Conservation (phyloP, 352 stramenopile genomes). For the Phytophthora constricta region DNA sequence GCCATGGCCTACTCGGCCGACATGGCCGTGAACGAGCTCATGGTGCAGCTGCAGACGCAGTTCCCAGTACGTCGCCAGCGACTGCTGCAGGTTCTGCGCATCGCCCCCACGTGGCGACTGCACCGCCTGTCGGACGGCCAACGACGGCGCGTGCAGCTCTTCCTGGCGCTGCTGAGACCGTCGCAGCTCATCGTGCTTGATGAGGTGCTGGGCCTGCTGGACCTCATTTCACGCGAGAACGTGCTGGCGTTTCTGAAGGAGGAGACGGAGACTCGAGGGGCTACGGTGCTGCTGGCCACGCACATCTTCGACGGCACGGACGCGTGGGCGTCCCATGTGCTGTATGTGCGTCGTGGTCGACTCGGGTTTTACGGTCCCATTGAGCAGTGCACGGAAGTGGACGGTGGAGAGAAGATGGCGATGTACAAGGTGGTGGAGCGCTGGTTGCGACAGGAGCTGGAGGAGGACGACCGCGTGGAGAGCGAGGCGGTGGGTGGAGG, state of each 20-base stretch:
- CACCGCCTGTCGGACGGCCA: conserved; percentile 85
- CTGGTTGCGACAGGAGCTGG: conserved; percentile 94
- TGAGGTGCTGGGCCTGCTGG: conserved; percentile 97
- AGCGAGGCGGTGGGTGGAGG: conserved; percentile 49
- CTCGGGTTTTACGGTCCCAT: conserved; percentile 67
- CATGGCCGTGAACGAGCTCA: conserved; percentile 97
- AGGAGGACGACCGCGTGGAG: conserved; percentile 76
- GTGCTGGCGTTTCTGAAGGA: conserved; percentile 93
- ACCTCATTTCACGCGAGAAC: conserved; percentile 96
- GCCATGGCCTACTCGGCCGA: conserved; percentile 92
- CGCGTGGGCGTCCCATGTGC: conserved; percentile 94
- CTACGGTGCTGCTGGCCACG: conserved; percentile 83
- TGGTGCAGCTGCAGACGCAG: conserved; percentile 94
- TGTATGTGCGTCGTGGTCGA: conserved; percentile 87
- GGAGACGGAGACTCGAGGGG: conserved; percentile 63
- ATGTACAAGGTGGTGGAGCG: conserved; percentile 93
- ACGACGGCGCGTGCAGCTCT: conserved; percentile 94
- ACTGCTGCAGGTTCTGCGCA: conserved; percentile 95
- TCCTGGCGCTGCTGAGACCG: conserved; percentile 95
- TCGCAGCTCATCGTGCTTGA: conserved; percentile 98
- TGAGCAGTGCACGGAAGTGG: conserved; percentile 74
- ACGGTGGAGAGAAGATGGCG: conserved; percentile 67
- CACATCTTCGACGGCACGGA: conserved; percentile 99
- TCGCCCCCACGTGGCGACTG: conserved; percentile 94
- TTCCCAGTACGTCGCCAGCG: conserved; percentile 95